A percentile compares a stretch with the other conserved stretches of the same genome.
phyloP scores from a whole-genome alignment of 2,329 filamentous ascomycete species.

The Ophiocordyceps camponoti-leonardi region DNA sequence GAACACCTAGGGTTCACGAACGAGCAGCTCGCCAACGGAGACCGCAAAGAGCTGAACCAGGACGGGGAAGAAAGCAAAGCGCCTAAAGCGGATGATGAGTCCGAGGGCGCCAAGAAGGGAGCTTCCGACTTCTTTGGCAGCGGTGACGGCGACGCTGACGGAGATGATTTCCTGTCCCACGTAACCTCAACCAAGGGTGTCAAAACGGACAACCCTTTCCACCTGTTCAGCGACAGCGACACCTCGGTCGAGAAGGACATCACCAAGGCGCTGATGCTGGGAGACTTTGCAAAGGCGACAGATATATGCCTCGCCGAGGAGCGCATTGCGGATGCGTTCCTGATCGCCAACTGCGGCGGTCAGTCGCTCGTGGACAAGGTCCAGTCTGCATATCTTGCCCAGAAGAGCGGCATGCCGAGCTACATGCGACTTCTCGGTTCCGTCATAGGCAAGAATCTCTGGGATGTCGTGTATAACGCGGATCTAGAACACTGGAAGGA shows the following conservation, averaged over 20 bases:
- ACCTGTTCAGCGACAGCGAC: constrained; percentile 72
- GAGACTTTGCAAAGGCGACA: constrained; percentile 78
- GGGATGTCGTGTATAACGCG: constrained; percentile 95
- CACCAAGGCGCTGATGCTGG: constrained; percentile 74
- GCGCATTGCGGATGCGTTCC: constrained; percentile 86
- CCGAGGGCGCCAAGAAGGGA: constrained; percentile 37
- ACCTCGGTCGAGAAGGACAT: constrained; percentile 71
- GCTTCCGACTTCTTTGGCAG: constrained; percentile 70
- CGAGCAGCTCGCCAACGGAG: constrained; percentile 33
- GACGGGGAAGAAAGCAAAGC: constrained; percentile 11
- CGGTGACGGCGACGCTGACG: constrained; percentile 44
- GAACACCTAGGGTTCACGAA: constrained; percentile 80
- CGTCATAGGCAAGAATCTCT: constrained; percentile 89
- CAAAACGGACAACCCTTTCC: constrained; percentile 88
- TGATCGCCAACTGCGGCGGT: constrained; percentile 93
- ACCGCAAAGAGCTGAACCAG: constrained; percentile 13
- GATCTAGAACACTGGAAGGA: constrained; percentile 92
- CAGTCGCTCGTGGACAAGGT: constrained; percentile 89
- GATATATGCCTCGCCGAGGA: constrained; percentile 79
- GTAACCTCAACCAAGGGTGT: constrained; percentile 77
- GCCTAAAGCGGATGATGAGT: constrained; percentile 14
- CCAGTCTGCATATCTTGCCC: constrained; percentile 76
- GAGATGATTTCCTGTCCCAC: constrained; percentile 73
- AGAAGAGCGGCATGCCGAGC: constrained; percentile 68
- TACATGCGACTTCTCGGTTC: constrained; percentile 83